A percentile compares a stretch with the other conserved stretches of the same genome.
Conservation (phyloP, 129 eudicot species). For the Lactuca saligna region DNA sequence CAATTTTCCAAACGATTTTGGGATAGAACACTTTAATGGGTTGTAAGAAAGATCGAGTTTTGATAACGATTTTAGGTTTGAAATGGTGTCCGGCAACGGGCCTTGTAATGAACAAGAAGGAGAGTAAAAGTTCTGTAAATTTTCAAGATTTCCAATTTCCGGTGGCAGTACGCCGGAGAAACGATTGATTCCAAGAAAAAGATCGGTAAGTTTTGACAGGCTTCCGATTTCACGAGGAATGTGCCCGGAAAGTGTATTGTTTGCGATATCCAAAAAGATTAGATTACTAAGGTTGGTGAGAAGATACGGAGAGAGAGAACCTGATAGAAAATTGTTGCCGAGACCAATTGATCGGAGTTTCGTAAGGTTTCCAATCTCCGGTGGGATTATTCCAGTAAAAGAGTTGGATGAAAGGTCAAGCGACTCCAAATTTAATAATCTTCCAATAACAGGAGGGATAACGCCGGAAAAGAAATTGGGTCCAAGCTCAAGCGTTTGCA, state of each 20-base stretch:
- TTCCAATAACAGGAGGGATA: conserved; percentile 47
- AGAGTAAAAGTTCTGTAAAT: conserved; percentile 42
- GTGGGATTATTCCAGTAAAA: conserved; percentile 49
- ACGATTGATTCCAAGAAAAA: conserved; percentile 62
- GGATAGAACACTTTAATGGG: conserved; percentile 64
- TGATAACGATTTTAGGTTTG: conserved; percentile 46
- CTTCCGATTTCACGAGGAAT: conserved; percentile 56
- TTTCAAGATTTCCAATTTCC: conserved; percentile 61
- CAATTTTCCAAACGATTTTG: conserved; percentile 48
- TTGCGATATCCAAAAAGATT: conserved; percentile 55
- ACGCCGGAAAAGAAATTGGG: conserved; percentile 53
- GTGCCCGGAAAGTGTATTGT: conserved; percentile 61
- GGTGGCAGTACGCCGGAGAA: conserved; percentile 66
- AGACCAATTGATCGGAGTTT: conserved; percentile 49
- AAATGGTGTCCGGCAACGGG: conserved; percentile 67
- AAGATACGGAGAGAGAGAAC: conserved; percentile 42
- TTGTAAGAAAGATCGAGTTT: conserved; percentile 70
- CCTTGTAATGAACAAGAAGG: conserved; percentile 59
- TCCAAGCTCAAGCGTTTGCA: conserved; percentile 54
- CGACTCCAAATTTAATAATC: conserved; percentile 33
- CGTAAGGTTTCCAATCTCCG: conserved; percentile 39
- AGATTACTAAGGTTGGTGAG: conserved; percentile 34
- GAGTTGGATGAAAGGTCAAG: conserved; percentile 69
- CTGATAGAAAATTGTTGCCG: conserved; percentile 57
- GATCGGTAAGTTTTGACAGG: conserved; percentile 46